Conservation (phyloP, 768 basidiomycete species). For the Boletellus sp. region DNA sequence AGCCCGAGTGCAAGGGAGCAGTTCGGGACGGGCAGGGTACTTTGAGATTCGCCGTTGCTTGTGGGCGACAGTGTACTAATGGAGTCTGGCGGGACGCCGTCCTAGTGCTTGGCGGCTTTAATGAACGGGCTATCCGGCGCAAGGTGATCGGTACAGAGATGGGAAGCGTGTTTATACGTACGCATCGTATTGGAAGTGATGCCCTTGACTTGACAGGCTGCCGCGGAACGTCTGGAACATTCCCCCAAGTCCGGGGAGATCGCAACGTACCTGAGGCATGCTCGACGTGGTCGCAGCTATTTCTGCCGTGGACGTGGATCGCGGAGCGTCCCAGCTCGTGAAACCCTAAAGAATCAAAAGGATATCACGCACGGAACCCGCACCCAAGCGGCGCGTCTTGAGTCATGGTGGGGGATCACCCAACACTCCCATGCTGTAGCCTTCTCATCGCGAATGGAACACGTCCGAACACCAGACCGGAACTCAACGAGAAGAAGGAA, state of each 20-base stretch:
- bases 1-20: too few relatives aligned
- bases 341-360: not conserved
- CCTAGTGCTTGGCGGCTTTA: not conserved
- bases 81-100: constrained; percentile 3
- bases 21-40: not conserved
- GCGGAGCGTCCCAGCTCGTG: not conserved
- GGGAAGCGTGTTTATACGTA: constrained; percentile 4
- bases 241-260: not conserved
- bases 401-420: too few relatives aligned
- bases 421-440: too few relatives aligned
- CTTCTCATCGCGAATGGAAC: too few relatives aligned
- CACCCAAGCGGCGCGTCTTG: not conserved
- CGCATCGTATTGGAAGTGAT: not conserved
- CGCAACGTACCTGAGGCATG: not conserved
- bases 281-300: not conserved
- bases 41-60: not conserved
- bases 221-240: not conserved
- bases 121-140: not conserved
- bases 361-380: too few relatives aligned
- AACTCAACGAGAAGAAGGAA: too few relatives aligned
- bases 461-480: too few relatives aligned
- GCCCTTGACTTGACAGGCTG: not conserved
- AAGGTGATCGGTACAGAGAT: constrained; percentile 1
- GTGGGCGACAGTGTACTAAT: not conserved
- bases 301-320: not conserved